Percentiles rank a stretch among this genome's conserved stretches.
phyloP scores from a whole-genome alignment of 768 basidiomycete species.

The Termitomyces sp. region DNA sequence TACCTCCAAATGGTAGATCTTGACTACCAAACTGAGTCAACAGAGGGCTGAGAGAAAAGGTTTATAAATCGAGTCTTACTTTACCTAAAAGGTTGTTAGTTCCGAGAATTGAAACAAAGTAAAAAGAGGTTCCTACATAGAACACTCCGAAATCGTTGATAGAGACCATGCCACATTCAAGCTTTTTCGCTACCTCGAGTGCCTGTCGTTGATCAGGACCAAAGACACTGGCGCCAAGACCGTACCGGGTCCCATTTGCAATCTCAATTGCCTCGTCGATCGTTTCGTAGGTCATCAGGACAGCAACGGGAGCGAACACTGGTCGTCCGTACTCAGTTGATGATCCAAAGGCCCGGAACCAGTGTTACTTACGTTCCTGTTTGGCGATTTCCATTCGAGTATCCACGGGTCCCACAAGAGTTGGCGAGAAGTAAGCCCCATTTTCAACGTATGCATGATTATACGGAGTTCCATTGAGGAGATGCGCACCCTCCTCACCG shows the following conservation, averaged over 20 bases:
- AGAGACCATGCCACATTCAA: slow-evolving; percentile 97
- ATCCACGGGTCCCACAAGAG: slow-evolving; percentile 77
- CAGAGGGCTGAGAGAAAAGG: neutral
- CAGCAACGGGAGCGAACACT: slow-evolving; percentile 94
- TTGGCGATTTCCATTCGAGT: slow-evolving; percentile 71
- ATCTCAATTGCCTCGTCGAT: slow-evolving; percentile 83
- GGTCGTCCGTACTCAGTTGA: neutral
- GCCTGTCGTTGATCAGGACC: slow-evolving; percentile 80
- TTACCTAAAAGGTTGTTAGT: slow-evolving; percentile 40
- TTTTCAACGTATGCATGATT: slow-evolving; percentile 61
- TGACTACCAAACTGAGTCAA: slow-evolving; percentile 38
- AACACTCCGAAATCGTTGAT: slow-evolving; percentile 92
- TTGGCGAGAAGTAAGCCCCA: slow-evolving; percentile 83
- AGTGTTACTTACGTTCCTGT: slow-evolving; percentile 57
- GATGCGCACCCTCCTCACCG: slow-evolving; percentile 56
- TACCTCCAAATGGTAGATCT: slow-evolving; percentile 93
- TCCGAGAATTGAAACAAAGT: neutral
- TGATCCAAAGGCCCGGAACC: neutral
- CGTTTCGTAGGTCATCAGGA: slow-evolving; percentile 78
- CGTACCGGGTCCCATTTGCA: slow-evolving; percentile 85
- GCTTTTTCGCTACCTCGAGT: slow-evolving; percentile 67
- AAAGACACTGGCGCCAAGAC: slow-evolving; percentile 92
- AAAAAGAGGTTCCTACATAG: slow-evolving; percentile 46
- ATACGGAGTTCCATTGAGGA: slow-evolving; percentile 60
- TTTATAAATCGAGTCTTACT: slow-evolving; percentile 35